These are phyloP conservation scores for Alloascoidea africana DNA, from an alignment of 805 yeast genomes.

Conservation along the genomic window DNA sequence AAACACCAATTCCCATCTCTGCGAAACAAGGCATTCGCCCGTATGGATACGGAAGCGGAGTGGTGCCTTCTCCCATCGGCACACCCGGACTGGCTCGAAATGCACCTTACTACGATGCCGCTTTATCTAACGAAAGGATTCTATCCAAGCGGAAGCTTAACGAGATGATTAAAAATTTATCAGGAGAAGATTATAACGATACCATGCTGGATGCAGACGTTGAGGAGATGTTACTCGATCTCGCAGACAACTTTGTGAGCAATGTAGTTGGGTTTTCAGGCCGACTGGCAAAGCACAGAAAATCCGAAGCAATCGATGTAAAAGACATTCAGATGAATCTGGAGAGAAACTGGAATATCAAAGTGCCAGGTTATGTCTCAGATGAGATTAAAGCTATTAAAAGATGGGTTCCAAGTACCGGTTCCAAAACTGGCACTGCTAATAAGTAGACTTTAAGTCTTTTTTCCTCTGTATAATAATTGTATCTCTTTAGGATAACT, in stretches of 20 bases:
- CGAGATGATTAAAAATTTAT: slow-evolving; percentile 52
- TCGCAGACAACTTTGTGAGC: slow-evolving; percentile 91
- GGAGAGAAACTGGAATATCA: slow-evolving; percentile 73
- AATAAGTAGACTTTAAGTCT: too few species aligned
- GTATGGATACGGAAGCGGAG: slow-evolving; percentile 53
- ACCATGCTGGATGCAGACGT: slow-evolving; percentile 76
- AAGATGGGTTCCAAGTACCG: too few species aligned
- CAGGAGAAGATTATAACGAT: slow-evolving; percentile 71
- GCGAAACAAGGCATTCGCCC: slow-evolving; percentile 52
- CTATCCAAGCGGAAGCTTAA: slow-evolving; percentile 60
- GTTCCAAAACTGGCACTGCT: too few species aligned
- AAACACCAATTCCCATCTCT: slow-evolving; percentile 39
- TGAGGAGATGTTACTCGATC: slow-evolving; percentile 76
- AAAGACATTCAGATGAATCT: slow-evolving; percentile 84
- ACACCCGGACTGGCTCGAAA: slow-evolving; percentile 47
- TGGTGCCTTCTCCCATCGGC: slow-evolving; percentile 43
- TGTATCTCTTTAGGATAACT: too few species aligned
- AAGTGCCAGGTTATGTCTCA: slow-evolving; percentile 65
- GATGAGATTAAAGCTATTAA: slow-evolving; percentile 44
- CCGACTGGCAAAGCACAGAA: slow-evolving; percentile 86
- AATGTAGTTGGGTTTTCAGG: slow-evolving; percentile 91
- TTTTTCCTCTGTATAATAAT: too few species aligned
- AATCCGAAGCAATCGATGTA: slow-evolving; percentile 73
- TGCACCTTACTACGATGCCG: slow-evolving; percentile 66
- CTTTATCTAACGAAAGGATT: too few species aligned